Percentiles rank a stretch among this genome's conserved stretches.
Conservation (phyloP, 1,284 basidiomycete species). For the Ustilago vetiveriae region DNA sequence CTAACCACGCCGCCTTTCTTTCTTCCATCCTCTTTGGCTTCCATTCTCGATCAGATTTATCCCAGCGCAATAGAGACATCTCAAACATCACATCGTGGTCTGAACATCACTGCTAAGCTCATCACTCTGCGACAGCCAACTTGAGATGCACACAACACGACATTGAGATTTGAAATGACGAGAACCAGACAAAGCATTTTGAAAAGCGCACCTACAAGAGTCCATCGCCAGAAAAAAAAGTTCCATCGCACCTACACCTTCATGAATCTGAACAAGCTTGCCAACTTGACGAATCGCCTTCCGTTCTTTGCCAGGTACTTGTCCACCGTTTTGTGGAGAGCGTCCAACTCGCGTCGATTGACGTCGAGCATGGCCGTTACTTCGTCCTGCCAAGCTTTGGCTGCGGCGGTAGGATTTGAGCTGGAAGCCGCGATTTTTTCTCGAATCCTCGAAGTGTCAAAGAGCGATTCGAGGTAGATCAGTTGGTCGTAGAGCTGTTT, state of each 20-base stretch:
- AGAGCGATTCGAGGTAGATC: slow-evolving; percentile 58
- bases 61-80: too few relatives aligned
- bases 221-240: too few relatives aligned
- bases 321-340: slow-evolving; percentile 44
- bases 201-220: too few relatives aligned
- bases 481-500: slow-evolving; percentile 65
- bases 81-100: too few relatives aligned
- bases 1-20: too few relatives aligned
- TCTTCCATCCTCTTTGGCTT: too few relatives aligned
- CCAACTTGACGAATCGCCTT: slow-evolving; percentile 60
- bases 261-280: slow-evolving; percentile 59
- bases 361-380: slow-evolving; percentile 35
- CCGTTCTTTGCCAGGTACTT: slow-evolving; percentile 60
- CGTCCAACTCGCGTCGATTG: slow-evolving; percentile 29
- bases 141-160: too few relatives aligned
- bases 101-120: too few relatives aligned
- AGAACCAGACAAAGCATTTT: too few relatives aligned
- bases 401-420: slow-evolving; percentile 4
- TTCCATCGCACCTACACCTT: slow-evolving; percentile 34
- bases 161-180: too few relatives aligned
- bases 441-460: slow-evolving; percentile 42
- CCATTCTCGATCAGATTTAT: too few relatives aligned
- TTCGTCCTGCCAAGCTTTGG: slow-evolving; percentile 37
- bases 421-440: slow-evolving; percentile 6
- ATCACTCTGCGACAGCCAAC: too few relatives aligned